Conservation (phyloP, 306 rosid genomes). For the Cucurbita maxima region DNA sequence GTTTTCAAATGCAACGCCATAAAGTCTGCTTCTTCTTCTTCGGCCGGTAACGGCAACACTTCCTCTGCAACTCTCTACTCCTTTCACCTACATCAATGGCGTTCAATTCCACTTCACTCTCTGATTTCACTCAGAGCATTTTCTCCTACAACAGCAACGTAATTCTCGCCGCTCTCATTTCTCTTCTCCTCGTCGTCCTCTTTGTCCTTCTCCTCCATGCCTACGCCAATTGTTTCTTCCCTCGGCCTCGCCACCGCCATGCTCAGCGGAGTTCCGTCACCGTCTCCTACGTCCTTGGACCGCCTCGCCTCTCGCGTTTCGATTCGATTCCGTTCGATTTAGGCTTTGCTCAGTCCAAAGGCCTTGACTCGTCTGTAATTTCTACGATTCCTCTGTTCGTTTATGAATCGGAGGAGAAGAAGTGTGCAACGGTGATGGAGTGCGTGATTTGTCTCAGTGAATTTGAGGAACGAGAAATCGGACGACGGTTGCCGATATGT, state of each 20-base stretch:
- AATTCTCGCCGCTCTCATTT: conserved; percentile 72
- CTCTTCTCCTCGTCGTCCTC: conserved; percentile 66
- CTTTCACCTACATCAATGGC: background rate
- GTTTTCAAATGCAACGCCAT: background rate
- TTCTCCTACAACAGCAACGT: conserved; percentile 67
- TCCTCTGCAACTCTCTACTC: background rate
- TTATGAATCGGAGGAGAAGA: conserved; percentile 14
- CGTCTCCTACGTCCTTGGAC: conserved; percentile 42
- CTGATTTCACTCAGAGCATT: conserved; percentile 28
- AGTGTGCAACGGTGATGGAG: conserved; percentile 16
- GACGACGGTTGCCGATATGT: conserved; percentile 54
- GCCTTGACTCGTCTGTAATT: conserved; percentile 40
- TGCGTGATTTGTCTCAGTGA: conserved; percentile 71
- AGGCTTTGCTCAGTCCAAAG: conserved; percentile 34
- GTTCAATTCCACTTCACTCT: conserved; percentile 17
- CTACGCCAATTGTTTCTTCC: conserved; percentile 75
- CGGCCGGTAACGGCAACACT: background rate
- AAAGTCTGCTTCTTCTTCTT: background rate
- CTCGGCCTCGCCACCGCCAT: conserved; percentile 34
- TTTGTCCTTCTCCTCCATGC: conserved; percentile 83
- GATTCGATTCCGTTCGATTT: conserved; percentile 29
- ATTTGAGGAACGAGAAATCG: conserved; percentile 53
- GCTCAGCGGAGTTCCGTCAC: conserved; percentile 30
- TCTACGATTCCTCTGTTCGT: conserved; percentile 54
- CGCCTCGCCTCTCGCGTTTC: conserved; percentile 39